Evolutionary conservation across 352 stramenopile species (phyloP), one percentile per base, ranked within the genome.

Genomic region (Globisporangium megalacanthum): DNA sequence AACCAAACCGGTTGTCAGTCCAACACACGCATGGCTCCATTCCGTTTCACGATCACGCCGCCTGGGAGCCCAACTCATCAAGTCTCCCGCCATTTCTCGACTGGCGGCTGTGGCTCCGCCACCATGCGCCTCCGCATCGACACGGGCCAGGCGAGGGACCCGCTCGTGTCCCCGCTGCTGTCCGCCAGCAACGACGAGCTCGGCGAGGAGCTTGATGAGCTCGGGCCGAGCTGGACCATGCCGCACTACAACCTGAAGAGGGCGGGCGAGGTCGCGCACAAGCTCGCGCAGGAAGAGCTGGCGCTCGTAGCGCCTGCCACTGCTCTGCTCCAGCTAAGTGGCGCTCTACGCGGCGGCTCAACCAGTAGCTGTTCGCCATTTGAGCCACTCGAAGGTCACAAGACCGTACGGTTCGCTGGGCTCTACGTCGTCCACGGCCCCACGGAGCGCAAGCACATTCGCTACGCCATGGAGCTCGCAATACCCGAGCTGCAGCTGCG

Each of bases 381-480:
- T 4, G 2, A 29, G 2, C 1, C 25, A 29, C 25, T 29, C 25
- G 25, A 29, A 29, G 25, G 25, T 29, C 35, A 51, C 52, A 76
- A 79, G 50, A 64, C 67, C 62, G 75, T 78, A 54, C 70, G 74
- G 44, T 84, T 84, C 19, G 51, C 69, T 5, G 75, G 75, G 11
- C 62, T 87, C 31, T 84, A 78, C 48, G 67, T 87, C 19, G 79
- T 89, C 8, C 69, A 74, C 37, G 76, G 79, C 6, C 64, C 77
- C 4, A 83, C 79, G 0, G 68, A 73, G 52, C 62, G 65, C 13
- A 73, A 72, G 9, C 75, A 87, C 54, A 65, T 87, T 46, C 77
- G 76, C 17, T 89, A 89, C 60, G 76, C 75, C 19, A 89, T 89
- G 79, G 73, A 85, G 36, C 56, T 89, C 33, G 52, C 62, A 0